phyloP scores from a whole-genome alignment of 2,329 filamentous ascomycete species.

The Aureobasidium subglaciale region DNA sequence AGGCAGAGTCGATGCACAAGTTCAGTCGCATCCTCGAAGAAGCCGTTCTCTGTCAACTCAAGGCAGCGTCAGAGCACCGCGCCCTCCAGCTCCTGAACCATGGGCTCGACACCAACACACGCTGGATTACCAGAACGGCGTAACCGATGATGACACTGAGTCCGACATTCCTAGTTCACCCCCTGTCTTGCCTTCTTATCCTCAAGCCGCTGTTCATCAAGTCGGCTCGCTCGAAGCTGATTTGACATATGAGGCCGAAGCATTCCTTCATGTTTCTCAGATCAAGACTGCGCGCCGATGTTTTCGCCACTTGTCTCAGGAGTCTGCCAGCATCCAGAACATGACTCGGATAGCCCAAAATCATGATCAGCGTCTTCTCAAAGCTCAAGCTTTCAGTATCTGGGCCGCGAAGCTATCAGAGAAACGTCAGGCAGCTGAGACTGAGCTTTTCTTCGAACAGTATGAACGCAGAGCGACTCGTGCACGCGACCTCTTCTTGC shows the following conservation, averaged over 20 bases:
- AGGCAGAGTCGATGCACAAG: neutral
- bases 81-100: neutral
- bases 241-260: neutral
- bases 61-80: constrained; percentile 28
- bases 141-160: neutral
- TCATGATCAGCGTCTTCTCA: constrained; percentile 44
- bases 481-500: constrained; percentile 58
- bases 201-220: neutral
- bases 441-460: constrained; percentile 47
- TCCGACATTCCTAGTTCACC: constrained; percentile 8
- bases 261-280: constrained; percentile 6
- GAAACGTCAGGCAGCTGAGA: constrained; percentile 39
- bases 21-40: neutral
- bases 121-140: neutral
- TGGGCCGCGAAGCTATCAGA: constrained; percentile 38
- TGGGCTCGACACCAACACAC: neutral
- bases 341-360: constrained; percentile 33
- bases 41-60: constrained; percentile 30
- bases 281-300: constrained; percentile 35
- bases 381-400: constrained; percentile 46
- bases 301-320: constrained; percentile 32
- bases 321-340: constrained; percentile 35
- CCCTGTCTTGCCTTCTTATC: neutral
- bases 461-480: constrained; percentile 54
- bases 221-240: neutral